Evolutionary conservation across 352 stramenopile species (phyloP).

Genomic region (Phytopythium ostracodes): DNA sequence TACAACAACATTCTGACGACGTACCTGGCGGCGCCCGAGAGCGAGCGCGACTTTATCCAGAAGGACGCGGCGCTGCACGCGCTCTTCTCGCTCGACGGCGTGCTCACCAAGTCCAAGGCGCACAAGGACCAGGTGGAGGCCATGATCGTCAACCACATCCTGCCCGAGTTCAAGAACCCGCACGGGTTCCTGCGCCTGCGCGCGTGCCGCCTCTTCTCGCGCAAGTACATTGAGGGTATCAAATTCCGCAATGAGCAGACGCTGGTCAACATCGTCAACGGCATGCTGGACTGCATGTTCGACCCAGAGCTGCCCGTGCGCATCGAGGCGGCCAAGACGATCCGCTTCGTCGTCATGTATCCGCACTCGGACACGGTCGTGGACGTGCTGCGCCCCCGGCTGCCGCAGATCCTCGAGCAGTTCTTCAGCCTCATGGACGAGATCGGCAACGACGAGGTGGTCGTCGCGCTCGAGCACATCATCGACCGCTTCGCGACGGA

Average conservation of each 20-base stretch:
- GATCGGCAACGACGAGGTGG: constrained; percentile 98
- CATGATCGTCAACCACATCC: constrained; percentile 93
- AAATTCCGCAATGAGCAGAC: constrained; percentile 91
- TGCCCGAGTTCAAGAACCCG: constrained; percentile 95
- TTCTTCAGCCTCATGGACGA: constrained; percentile 99
- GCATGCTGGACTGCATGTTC: constrained; percentile 87
- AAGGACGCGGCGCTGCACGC: constrained; percentile 95
- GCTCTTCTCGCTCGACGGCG: constrained; percentile 91
- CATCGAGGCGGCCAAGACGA: constrained; percentile 93
- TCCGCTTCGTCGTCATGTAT: constrained; percentile 87
- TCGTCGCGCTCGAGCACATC: constrained; percentile 92
- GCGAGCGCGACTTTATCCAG: constrained; percentile 92
- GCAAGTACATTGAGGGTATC: constrained; percentile 91
- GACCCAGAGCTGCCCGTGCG: constrained; percentile 96
- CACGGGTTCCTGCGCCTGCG: constrained; percentile 93
- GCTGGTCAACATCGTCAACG: constrained; percentile 70
- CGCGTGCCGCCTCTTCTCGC: constrained; percentile 96
- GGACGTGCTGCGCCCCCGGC: constrained; percentile 87
- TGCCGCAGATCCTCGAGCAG: constrained; percentile 95
- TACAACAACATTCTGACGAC: constrained; percentile 92
- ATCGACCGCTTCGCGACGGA: constrained; percentile 97
- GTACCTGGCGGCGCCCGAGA: constrained; percentile 72
- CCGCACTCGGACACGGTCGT: constrained; percentile 78
- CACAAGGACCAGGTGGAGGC: constrained; percentile 92
- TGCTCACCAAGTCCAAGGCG: constrained; percentile 92